phyloP scores from a whole-genome alignment of 768 basidiomycete species.

The Phaffia australis region DNA sequence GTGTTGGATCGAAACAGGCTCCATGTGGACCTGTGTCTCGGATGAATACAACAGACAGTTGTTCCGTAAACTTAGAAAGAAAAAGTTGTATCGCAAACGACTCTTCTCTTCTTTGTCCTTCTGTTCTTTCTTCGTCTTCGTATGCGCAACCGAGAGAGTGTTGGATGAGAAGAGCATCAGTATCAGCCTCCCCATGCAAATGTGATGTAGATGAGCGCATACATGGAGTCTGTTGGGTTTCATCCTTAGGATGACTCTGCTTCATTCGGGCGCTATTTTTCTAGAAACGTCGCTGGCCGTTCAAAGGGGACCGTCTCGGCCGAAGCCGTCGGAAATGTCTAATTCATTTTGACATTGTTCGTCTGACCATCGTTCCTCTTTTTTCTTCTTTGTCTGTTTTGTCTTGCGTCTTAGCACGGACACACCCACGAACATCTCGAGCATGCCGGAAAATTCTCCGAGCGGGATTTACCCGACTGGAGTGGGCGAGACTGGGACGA shows the following conservation, averaged over 20 bases:
- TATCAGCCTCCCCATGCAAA: no score
- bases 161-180: no score
- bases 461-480: constrained; percentile 87
- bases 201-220: no score
- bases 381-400: neutral
- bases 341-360: neutral
- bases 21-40: neutral
- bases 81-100: neutral
- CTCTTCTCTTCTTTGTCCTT: neutral
- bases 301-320: neutral
- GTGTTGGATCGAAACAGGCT: neutral
- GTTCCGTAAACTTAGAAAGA: no score
- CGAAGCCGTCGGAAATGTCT: neutral
- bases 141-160: no score
- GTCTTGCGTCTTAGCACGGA: constrained; percentile 53
- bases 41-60: neutral
- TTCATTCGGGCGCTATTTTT: neutral
- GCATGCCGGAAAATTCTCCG: constrained; percentile 72
- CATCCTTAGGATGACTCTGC: no score
- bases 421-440: constrained; percentile 92
- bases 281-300: neutral
- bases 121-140: neutral
- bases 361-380: no score
- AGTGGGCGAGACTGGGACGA: constrained; percentile 72
- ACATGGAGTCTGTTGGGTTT: neutral